Percentiles rank a stretch among this genome's conserved stretches.
Evolutionary conservation across 257 asterid species (phyloP).

Genomic region (Solanum neorickii): DNA sequence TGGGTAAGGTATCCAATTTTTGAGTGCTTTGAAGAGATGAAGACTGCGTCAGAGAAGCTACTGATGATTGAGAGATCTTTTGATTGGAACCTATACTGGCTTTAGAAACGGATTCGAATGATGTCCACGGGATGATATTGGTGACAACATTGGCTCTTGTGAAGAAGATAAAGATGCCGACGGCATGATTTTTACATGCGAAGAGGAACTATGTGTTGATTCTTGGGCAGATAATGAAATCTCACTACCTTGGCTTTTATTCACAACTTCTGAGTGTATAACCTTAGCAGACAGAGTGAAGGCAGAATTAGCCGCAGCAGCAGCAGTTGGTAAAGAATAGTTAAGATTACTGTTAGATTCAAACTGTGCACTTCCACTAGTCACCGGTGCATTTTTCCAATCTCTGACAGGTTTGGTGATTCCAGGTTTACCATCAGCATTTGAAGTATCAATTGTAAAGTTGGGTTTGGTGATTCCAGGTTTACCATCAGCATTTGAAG

Average conservation of each 20-base stretch:
- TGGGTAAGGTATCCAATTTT: constrained; percentile 11
- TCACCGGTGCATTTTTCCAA: constrained; percentile 6
- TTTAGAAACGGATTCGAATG: constrained; percentile 17
- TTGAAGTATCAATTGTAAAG: too few relatives aligned
- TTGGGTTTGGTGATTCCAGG: too few relatives aligned
- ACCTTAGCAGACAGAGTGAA: constrained; percentile 17
- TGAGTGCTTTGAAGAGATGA: constrained; percentile 10
- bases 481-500: too few relatives aligned
- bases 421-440: too few relatives aligned
- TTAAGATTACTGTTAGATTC: constrained; percentile 6
- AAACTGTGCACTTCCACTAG: neutral
- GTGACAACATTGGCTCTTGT: constrained; percentile 19
- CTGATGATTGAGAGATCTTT: constrained; percentile 23
- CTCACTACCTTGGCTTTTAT: constrained; percentile 17
- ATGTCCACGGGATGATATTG: constrained; percentile 17
- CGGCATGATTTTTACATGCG: constrained; percentile 14
- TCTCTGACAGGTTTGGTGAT: constrained; percentile 12
- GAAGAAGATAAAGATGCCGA: constrained; percentile 26
- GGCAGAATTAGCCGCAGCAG: constrained; percentile 23
- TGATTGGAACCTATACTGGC: constrained; percentile 18
- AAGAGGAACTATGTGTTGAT: constrained; percentile 13
- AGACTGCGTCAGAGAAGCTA: constrained; percentile 15
- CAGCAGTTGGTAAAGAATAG: constrained; percentile 17
- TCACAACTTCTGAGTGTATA: constrained; percentile 16
- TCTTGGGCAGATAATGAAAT: constrained; percentile 17